Conservation (phyloP, 352 stramenopile species). For the Phytophthora pisi region DNA sequence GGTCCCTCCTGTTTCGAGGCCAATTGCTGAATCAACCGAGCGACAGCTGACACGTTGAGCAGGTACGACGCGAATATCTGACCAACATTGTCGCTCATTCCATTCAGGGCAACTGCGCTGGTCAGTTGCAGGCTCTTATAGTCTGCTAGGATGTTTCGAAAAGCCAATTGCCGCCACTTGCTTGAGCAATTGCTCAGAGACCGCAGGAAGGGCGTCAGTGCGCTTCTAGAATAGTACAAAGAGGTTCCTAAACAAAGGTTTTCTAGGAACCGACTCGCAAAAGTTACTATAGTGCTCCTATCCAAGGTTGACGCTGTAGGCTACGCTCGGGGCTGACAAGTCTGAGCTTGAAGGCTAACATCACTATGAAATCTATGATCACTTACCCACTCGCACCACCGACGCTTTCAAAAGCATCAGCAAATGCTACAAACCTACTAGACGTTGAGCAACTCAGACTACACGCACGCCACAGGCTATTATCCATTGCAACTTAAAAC, state of each 20-base stretch:
- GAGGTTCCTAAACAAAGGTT: no score
- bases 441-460: slow-evolving; percentile 20
- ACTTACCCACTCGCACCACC: slow-evolving; percentile 1
- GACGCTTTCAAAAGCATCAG: slow-evolving; percentile 1
- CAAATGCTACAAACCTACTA: slow-evolving; percentile 22
- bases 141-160: no score
- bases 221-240: background rate
- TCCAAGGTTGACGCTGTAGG: no score
- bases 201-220: background rate
- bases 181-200: background rate
- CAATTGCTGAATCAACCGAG: slow-evolving; percentile 27
- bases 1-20: slow-evolving; percentile 10
- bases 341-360: slow-evolving; percentile 14
- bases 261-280: background rate
- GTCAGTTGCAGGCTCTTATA: no score
- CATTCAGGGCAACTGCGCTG: slow-evolving; percentile 10
- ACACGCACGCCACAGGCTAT: slow-evolving; percentile 14
- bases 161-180: no score
- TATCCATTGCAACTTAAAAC: slow-evolving; percentile 21
- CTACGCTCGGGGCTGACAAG: no score
- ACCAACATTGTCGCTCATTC: slow-evolving; percentile 1
- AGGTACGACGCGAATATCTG: background rate
- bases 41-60: background rate
- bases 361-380: slow-evolving; percentile 13
- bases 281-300: no score